phyloP scores from a whole-genome alignment of 177 flowering plant species.

The Tripterygium wilfordii region DNA sequence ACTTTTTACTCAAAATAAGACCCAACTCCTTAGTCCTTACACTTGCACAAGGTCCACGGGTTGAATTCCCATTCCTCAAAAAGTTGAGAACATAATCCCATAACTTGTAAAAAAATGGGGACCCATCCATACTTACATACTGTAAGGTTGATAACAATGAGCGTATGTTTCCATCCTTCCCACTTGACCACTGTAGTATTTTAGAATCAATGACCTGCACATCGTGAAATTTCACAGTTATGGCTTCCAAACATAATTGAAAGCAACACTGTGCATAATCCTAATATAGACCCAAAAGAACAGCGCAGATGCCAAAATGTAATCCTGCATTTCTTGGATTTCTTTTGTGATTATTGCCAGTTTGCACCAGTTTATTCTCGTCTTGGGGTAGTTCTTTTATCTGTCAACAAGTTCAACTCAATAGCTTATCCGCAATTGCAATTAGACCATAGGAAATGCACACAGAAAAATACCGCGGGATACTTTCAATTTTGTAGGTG shows the following conservation, averaged over 20 bases:
- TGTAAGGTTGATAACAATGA: slow-evolving; percentile 87
- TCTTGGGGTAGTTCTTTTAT: slow-evolving; percentile 37
- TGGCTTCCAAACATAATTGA: neutral
- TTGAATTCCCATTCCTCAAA: too few relatives aligned
- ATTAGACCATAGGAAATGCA: neutral
- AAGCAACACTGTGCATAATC: neutral
- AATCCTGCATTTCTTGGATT: slow-evolving; percentile 37
- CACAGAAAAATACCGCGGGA: neutral
- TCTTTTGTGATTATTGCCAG: slow-evolving; percentile 21
- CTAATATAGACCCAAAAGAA: too few relatives aligned
- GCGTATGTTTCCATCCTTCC: slow-evolving; percentile 92
- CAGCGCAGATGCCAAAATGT: too few relatives aligned
- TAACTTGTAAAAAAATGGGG: neutral
- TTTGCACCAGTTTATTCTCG: slow-evolving; percentile 16
- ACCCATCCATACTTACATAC: slow-evolving; percentile 44
- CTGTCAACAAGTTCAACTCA: slow-evolving; percentile 26
- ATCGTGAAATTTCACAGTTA: neutral
- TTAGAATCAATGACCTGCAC: slow-evolving; percentile 66
- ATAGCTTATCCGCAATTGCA: slow-evolving; percentile 7
- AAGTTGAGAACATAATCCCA: neutral
- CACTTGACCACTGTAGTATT: slow-evolving; percentile 70
- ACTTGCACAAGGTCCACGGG: too few relatives aligned
- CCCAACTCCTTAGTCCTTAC: too few relatives aligned
- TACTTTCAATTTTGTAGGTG: too few relatives aligned
- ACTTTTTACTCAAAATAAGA: too few relatives aligned